Evolutionary conservation across 148 eudicot genomes (phyloP), one percentile per base, ranked within the genome.

Genomic region (Gaultheria prostrata): DNA sequence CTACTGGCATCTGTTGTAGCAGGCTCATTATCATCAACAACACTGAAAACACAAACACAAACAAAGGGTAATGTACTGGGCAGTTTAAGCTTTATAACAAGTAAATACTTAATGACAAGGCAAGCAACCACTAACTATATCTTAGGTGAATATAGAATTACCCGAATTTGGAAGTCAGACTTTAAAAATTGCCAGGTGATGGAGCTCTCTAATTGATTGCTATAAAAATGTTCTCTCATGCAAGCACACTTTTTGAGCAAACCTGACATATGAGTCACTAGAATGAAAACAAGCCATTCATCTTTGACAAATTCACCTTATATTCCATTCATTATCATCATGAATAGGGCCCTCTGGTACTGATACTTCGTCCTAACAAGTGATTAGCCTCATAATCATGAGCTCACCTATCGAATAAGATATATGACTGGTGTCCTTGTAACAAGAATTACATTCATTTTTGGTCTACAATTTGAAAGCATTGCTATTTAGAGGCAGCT

Each of bases 301-400:
- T 57, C 54, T n/a, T 3, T 15, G 0, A 77, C 51, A 69, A 59
- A 71, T 49, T 78, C 87, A 95, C 98, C 98, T 93, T 80, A 95
- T 95, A 79, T 87, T 91, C 98, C 98, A 95, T 82, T 95, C 98
- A 89, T 95, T 95, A 80, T 95, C 98, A 72, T 49, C 90, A 83
- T 94, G 98, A 86, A 95, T 75, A 79, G 98, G 92, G 85, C 56
- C 43, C 82, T 93, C 98, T 39, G 85, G 69, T 69, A 61, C 84
- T 83, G 81, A 50, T 84, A 89, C 87, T 86, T 94, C 95, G 61
- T 4, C 21, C 21, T 56, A 56, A 56, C 8, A 56, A 48, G 61
- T 56, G 21, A 56, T 56, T 56, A 56, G 61, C 61, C n/a, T 18
- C n/a, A 3, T 56, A 56, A 56, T 56, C 21, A 56, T 18, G 21